A percentile compares a stretch with the other conserved stretches of the same genome.
Conservation (phyloP, 1,139 yeast genomes). For the Candida tropicalis region DNA sequence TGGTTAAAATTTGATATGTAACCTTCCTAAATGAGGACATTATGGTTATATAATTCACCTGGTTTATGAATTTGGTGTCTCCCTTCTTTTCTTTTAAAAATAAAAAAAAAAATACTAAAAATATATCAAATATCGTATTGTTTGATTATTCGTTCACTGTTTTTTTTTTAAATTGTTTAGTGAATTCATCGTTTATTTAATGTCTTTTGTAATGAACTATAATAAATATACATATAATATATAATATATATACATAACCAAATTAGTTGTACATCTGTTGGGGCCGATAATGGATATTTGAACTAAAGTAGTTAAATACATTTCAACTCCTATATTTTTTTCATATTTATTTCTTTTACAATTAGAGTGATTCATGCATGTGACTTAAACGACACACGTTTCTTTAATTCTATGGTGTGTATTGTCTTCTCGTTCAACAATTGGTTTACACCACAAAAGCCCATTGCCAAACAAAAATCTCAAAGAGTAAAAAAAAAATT, state of each 20-base stretch:
- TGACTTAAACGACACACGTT: slow-evolving; percentile 6
- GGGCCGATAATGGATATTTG: no score
- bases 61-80: no score
- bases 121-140: not conserved
- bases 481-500: not conserved
- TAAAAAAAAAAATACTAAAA: no score
- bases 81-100: no score
- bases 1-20: slow-evolving; percentile 51
- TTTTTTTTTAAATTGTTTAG: not conserved
- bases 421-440: not conserved
- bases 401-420: not conserved
- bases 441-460: not conserved
- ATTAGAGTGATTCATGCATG: no score
- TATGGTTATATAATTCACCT: no score
- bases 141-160: not conserved
- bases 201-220: slow-evolving; percentile 3
- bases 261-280: no score
- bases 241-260: not conserved
- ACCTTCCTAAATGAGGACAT: no score
- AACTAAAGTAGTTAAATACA: no score
- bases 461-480: slow-evolving; percentile 2
- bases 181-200: not conserved
- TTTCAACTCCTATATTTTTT: no score
- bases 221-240: not conserved
- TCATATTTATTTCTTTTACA: no score